A percentile compares a stretch with the other conserved stretches of the same genome.
phyloP scores from a whole-genome alignment of 2,329 filamentous ascomycete genomes.

The Phialophora expanda region DNA sequence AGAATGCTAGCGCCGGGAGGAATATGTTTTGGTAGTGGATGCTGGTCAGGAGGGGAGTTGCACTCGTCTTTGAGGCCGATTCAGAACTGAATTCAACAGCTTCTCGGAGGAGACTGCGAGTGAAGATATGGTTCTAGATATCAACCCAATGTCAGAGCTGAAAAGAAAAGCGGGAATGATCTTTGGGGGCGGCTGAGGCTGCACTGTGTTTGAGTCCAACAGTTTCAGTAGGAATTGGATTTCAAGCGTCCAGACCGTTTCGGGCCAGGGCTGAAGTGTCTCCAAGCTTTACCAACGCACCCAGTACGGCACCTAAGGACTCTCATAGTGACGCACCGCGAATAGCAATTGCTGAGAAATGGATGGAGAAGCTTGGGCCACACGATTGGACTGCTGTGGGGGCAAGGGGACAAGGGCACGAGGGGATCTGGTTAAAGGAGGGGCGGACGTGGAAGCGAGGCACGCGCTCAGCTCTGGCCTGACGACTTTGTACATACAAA shows the following conservation, averaged over 20 bases:
- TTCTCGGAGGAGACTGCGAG: slow-evolving; percentile 5
- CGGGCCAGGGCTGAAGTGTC: slow-evolving; percentile 24
- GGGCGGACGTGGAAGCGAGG: slow-evolving; percentile 21
- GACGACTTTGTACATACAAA: neutral
- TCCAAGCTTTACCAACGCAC: slow-evolving; percentile 8
- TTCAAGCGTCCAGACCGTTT: slow-evolving; percentile 15
- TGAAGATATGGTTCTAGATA: slow-evolving; percentile 1
- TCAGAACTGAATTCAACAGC: neutral
- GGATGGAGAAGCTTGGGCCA: slow-evolving; percentile 5
- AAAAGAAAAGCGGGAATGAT: slow-evolving; percentile 21
- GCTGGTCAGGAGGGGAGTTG: slow-evolving; percentile 12
- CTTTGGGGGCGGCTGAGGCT: slow-evolving; percentile 32
- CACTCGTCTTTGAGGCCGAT: neutral
- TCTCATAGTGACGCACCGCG: neutral
- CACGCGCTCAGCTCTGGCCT: slow-evolving; percentile 22
- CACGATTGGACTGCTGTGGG: neutral
- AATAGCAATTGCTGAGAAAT: slow-evolving; percentile 11
- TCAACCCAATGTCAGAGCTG: slow-evolving; percentile 17
- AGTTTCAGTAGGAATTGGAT: slow-evolving; percentile 18
- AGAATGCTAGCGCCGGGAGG: slow-evolving; percentile 18
- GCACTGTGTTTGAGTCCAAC: slow-evolving; percentile 13
- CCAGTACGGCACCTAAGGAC: neutral
- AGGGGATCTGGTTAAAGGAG: slow-evolving; percentile 1
- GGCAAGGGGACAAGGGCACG: neutral
- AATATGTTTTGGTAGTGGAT: slow-evolving; percentile 6